Evolutionary conservation across 805 yeast genomes (phyloP), one percentile per base, ranked within the genome.

Genomic region (Schwanniomyces pseudopolymorphus): DNA sequence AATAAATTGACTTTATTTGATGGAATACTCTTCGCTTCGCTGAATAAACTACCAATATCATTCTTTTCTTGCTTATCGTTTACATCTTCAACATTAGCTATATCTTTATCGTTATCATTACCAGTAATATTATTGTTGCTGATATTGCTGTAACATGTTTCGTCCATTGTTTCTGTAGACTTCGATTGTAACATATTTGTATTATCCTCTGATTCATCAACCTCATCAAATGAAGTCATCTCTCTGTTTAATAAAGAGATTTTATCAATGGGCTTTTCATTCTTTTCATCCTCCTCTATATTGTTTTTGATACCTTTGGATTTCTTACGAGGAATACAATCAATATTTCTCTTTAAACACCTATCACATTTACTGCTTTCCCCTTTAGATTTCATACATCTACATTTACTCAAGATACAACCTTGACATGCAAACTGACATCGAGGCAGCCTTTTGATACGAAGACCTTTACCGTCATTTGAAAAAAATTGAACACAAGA

Each of bases 321-420:
- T 6, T 26, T 13, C 31, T 13, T 26, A 7, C 31, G 5, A 26
- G 31, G 10, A 10, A 26, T 33, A 20, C 38, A 33, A 33, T 17
- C 11, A 4, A 11, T 14, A 20, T 33, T 33, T 33, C 38, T 6
- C 22, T 33, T 33, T 33, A 33, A 5, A 11, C 38, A 33, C 19
- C 38, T 5, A 20, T 33, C 38, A 20, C 38, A 33, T 17, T 17
- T 20, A n/a, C 20, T 13, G n/a, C 22, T 33, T 20, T 33, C 38
- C 13, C 38, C 38, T 4, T 33, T 33, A 33, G 38, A 33, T 33
- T n/a, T 33, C 19, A 33, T 19, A 33, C 38, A 33, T 33, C 38
- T 17, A 33, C 38, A 33, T 20, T 33, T 33, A 13, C 22, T 17
- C n/a, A 33, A 17, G n/a, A 33, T 33, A 33, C 38, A 33, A 5